Conservation (phyloP, 2,329 filamentous ascomycete species). For the Aspergillus novofumigatus region DNA sequence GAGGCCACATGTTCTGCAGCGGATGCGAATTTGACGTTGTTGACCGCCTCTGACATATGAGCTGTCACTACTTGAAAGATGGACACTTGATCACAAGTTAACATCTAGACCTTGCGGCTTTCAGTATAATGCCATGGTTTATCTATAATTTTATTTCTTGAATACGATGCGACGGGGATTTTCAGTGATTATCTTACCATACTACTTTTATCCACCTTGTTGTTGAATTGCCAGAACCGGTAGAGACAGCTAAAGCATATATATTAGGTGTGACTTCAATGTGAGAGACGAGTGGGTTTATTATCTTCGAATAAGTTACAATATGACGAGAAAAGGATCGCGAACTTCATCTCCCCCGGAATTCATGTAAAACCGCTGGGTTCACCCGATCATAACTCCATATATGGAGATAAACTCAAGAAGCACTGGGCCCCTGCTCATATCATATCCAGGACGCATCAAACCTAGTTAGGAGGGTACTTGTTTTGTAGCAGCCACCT, state of each 20-base stretch:
- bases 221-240: not conserved
- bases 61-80: constrained; percentile 8
- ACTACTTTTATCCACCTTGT: not conserved
- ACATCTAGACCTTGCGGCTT: not conserved
- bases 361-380: not conserved
- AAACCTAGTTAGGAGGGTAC: constrained; percentile 44
- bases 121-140: too few relatives aligned
- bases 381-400: not conserved
- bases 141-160: not conserved
- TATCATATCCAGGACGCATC: not conserved
- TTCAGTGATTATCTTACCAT: not conserved
- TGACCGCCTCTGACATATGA: constrained; percentile 30
- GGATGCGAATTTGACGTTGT: constrained; percentile 25
- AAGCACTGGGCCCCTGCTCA: not conserved
- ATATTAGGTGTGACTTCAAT: not conserved
- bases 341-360: not conserved
- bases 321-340: not conserved
- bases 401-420: not conserved
- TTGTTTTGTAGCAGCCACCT: constrained; percentile 51
- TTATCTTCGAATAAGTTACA: not conserved
- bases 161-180: not conserved
- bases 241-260: not conserved
- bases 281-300: not conserved
- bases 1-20: constrained; percentile 32
- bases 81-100: not conserved